Conservation (phyloP, 176 grass and related monocot species). For the Rhynchospora tenuis region DNA sequence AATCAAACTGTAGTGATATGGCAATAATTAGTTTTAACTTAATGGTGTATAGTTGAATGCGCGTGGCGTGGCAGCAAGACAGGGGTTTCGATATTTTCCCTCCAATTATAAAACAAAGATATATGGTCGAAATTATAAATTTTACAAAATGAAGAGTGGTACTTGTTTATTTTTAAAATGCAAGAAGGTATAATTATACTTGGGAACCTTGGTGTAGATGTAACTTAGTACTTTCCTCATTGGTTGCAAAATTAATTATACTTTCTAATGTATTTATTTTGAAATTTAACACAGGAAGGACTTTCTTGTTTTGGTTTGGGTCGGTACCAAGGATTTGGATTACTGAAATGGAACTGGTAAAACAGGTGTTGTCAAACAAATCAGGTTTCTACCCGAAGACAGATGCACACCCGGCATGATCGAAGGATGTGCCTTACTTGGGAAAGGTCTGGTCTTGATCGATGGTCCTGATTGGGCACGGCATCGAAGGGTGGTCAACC, state of each 20-base stretch:
- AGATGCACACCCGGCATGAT: neutral
- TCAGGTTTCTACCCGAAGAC: conserved; percentile 33
- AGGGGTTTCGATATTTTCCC: neutral
- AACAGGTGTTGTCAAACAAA: conserved; percentile 34
- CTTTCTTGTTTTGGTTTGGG: conserved; percentile 47
- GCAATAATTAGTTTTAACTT: neutral
- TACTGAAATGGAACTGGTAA: conserved; percentile 32
- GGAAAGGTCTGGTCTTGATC: conserved; percentile 40
- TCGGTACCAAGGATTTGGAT: conserved; percentile 27
- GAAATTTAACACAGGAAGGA: conserved; percentile 16
- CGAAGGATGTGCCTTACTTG: conserved; percentile 42
- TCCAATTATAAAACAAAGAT: neutral
- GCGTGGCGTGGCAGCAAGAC: neutral
- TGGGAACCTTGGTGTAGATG: neutral
- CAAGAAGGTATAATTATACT: too few relatives aligned
- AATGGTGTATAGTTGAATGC: neutral
- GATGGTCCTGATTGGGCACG: conserved; percentile 57
- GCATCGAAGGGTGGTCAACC: conserved; percentile 49
- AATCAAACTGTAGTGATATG: neutral
- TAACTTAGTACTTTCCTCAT: neutral
- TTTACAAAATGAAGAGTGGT: neutral
- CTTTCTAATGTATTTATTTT: neutral
- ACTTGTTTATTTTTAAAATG: neutral
- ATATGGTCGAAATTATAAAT: neutral
- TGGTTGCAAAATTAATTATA: neutral